phyloP scores from a whole-genome alignment of 2,329 filamentous ascomycete genomes.

The Torrubiellomyces zombiae region DNA sequence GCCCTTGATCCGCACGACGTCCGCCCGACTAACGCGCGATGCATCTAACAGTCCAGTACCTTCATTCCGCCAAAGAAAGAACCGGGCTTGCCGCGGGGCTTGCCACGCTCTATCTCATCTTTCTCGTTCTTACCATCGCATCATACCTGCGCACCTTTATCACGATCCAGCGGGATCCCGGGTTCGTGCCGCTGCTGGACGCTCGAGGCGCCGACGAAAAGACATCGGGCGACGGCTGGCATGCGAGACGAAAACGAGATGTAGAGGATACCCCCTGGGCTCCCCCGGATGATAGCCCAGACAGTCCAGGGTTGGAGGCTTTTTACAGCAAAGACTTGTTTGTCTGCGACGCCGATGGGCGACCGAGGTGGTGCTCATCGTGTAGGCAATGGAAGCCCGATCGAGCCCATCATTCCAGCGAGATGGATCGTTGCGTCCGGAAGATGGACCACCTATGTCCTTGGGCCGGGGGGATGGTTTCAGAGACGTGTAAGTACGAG shows the following conservation, averaged over 20 bases:
- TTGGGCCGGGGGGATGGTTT: slow-evolving; percentile 88
- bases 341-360: slow-evolving; percentile 64
- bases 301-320: slow-evolving; percentile 50
- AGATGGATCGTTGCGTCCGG: slow-evolving; percentile 62
- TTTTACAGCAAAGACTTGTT: slow-evolving; percentile 79
- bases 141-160: slow-evolving; percentile 58
- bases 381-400: slow-evolving; percentile 84
- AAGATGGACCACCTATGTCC: slow-evolving; percentile 97
- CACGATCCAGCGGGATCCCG: slow-evolving; percentile 53
- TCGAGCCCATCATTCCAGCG: slow-evolving; percentile 70
- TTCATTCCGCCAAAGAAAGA: slow-evolving; percentile 35
- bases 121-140: slow-evolving; percentile 48
- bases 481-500: slow-evolving; percentile 52
- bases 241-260: slow-evolving; percentile 6
- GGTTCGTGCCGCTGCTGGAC: slow-evolving; percentile 44
- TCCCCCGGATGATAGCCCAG: slow-evolving; percentile 30
- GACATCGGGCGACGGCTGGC: slow-evolving; percentile 6
- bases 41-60: slow-evolving; percentile 42
- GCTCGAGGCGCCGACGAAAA: slow-evolving; percentile 19
- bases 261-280: slow-evolving; percentile 15
- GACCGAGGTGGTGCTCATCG: slow-evolving; percentile 71
- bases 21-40: no score
- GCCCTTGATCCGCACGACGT: slow-evolving; percentile 1
- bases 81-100: slow-evolving; percentile 48
- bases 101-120: slow-evolving; percentile 54